Evolutionary conservation across 768 basidiomycete genomes (phyloP).

Genomic region (Boletus subcaerulescens): DNA sequence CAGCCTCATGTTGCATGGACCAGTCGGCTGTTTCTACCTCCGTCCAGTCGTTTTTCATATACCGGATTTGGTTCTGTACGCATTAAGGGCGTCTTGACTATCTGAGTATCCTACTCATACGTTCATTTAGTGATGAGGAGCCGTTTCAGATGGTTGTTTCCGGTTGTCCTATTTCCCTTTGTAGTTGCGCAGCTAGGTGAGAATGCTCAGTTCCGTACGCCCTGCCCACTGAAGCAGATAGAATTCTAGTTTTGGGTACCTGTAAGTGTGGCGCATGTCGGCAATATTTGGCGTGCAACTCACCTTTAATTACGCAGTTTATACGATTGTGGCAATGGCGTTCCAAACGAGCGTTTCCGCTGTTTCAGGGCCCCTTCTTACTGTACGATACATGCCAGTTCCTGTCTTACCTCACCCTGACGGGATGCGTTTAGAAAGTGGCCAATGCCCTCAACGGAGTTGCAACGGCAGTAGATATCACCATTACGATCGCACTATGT

Average conservation of each 20-base stretch:
- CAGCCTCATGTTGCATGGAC: slow-evolving; percentile 11
- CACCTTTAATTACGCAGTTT: slow-evolving; percentile 11
- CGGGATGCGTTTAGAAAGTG: slow-evolving; percentile 6
- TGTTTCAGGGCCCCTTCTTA: slow-evolving; percentile 18
- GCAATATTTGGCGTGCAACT: neutral
- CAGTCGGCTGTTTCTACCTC: slow-evolving; percentile 21
- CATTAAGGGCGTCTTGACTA: neutral
- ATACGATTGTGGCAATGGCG: slow-evolving; percentile 12
- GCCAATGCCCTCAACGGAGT: slow-evolving; percentile 11
- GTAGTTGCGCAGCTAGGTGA: slow-evolving; percentile 19
- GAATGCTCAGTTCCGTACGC: neutral
- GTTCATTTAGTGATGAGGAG: slow-evolving; percentile 9
- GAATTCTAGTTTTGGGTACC: slow-evolving; percentile 10
- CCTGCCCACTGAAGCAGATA: neutral
- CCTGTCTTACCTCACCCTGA: slow-evolving; percentile 1
- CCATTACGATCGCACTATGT: slow-evolving; percentile 21
- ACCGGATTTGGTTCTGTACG: slow-evolving; percentile 23
- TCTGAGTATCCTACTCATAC: neutral
- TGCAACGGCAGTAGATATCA: slow-evolving; percentile 17
- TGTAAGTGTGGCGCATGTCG: slow-evolving; percentile 6
- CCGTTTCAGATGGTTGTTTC: slow-evolving; percentile 19
- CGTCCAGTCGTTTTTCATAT: slow-evolving; percentile 27
- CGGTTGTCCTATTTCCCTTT: slow-evolving; percentile 15
- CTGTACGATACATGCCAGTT: slow-evolving; percentile 4
- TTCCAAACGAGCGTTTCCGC: slow-evolving; percentile 14